Evolutionary conservation across 306 rosid genomes (phyloP).

Genomic region (Rosa multiflora): DNA sequence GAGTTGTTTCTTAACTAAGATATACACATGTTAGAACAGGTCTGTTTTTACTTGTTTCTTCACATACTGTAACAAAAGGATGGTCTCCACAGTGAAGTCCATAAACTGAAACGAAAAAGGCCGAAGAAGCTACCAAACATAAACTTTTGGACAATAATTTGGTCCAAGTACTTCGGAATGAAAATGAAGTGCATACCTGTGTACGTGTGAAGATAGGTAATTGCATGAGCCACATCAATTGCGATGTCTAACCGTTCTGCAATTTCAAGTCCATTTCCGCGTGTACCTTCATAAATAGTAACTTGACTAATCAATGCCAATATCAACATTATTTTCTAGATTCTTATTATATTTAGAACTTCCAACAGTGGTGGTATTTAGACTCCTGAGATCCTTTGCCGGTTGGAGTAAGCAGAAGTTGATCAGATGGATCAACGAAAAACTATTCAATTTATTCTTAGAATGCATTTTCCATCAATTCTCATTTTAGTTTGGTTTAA

Average conservation of each 20-base stretch:
- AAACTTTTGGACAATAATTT: not conserved
- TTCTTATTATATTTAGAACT: not conserved
- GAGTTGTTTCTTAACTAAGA: not conserved
- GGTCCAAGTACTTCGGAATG: not conserved
- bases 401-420: not conserved
- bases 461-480: not conserved
- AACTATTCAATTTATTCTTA: not conserved
- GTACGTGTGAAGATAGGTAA: slow-evolving; percentile 94
- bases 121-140: not conserved
- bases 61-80: not conserved
- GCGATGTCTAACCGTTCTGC: slow-evolving; percentile 88
- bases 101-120: not conserved
- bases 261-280: slow-evolving; percentile 67
- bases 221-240: slow-evolving; percentile 91
- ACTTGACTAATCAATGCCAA: slow-evolving; percentile 15
- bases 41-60: not conserved
- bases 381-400: not conserved
- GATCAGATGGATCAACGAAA: not conserved
- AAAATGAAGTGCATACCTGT: slow-evolving; percentile 46
- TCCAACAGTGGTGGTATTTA: not conserved
- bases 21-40: not conserved
- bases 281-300: slow-evolving; percentile 45
- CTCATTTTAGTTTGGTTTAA: not conserved
- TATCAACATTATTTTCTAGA: not conserved
- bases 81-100: not conserved